A percentile compares a stretch with the other conserved stretches of the same genome.
Conservation (phyloP, 1,284 basidiomycete genomes). For the Puccinia coronata region DNA sequence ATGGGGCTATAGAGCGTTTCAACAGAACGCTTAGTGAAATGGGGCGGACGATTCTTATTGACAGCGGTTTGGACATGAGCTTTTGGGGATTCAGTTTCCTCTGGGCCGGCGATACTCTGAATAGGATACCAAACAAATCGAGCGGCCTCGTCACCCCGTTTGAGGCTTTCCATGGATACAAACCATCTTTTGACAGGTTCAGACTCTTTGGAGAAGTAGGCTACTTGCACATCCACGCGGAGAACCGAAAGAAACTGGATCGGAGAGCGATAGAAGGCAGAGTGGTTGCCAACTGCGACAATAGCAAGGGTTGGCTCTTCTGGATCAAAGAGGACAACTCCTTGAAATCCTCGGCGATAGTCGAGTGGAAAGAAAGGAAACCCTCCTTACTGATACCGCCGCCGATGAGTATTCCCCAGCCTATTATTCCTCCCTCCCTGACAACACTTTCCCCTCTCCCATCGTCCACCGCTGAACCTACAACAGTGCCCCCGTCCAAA, state of each 20-base stretch:
- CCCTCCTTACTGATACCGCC: no score
- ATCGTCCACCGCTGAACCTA: no score
- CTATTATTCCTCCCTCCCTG: no score
- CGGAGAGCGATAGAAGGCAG: not conserved
- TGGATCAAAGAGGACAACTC: not conserved
- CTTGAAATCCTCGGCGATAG: no score
- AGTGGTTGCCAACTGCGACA: not conserved
- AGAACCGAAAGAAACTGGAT: not conserved
- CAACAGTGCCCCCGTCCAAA: no score
- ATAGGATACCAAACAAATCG: not conserved
- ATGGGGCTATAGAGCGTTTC: not conserved
- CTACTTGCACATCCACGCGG: not conserved
- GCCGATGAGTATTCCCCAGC: no score
- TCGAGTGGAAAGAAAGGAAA: no score
- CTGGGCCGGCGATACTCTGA: not conserved
- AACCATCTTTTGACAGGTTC: not conserved
- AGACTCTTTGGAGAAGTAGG: not conserved
- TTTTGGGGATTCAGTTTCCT: slow-evolving; percentile 9
- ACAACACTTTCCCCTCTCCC: no score
- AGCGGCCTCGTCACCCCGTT: not conserved
- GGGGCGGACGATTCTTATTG: not conserved
- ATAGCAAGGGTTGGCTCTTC: not conserved
- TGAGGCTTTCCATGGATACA: no score
- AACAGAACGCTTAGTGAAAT: slow-evolving; percentile 26
- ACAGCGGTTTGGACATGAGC: not conserved